These are phyloP conservation scores for Xanthoparmelia taractica DNA, from an alignment of 495 filamentous ascomycete species.

Conservation along the genomic window DNA sequence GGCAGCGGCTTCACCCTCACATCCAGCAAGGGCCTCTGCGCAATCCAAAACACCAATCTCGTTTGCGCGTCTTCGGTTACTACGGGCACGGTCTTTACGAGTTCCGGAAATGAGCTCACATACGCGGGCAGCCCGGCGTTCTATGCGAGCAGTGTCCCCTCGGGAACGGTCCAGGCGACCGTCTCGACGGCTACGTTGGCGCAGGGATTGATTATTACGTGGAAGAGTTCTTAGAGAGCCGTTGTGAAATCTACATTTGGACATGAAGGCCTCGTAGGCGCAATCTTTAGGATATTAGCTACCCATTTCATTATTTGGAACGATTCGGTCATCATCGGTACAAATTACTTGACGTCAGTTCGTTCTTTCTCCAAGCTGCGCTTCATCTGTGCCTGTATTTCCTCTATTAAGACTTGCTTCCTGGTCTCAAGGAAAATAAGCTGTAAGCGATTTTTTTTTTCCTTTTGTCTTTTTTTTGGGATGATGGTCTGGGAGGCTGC, in stretches of 20 bases:
- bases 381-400: no score
- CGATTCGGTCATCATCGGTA: no score
- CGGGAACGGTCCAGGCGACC: slow-evolving; percentile 38
- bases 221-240: slow-evolving; percentile 19
- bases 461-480: no score
- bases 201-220: slow-evolving; percentile 31
- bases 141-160: slow-evolving; percentile 51
- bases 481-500: no score
- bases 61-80: slow-evolving; percentile 43
- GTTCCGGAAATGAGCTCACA: slow-evolving; percentile 37
- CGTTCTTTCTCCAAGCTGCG: no score
- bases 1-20: slow-evolving; percentile 52
- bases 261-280: neutral
- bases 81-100: slow-evolving; percentile 39
- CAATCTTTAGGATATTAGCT: neutral
- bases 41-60: slow-evolving; percentile 40
- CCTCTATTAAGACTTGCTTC: no score
- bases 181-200: slow-evolving; percentile 30
- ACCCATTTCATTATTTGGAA: neutral
- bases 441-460: no score
- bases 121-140: slow-evolving; percentile 46
- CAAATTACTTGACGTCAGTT: no score
- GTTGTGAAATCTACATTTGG: neutral
- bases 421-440: no score
- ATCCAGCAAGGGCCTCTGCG: slow-evolving; percentile 53